Percentiles rank a stretch among this genome's conserved stretches.
These are phyloP conservation scores for Sarocladiaceae sp. DNA, from an alignment of 2,329 filamentous ascomycete species.

Conservation along the genomic window DNA sequence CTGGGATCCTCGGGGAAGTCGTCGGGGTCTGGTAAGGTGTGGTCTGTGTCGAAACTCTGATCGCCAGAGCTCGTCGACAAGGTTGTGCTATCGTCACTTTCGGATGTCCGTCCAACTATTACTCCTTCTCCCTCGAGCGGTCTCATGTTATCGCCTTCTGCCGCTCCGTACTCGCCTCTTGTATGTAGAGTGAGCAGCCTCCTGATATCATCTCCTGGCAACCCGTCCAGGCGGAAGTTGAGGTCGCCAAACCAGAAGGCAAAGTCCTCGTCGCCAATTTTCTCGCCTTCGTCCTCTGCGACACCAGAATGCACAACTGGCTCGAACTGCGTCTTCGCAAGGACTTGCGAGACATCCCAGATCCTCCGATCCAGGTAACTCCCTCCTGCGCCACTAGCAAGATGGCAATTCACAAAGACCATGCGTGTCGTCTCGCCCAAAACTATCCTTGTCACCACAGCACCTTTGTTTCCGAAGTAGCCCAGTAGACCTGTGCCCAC, in stretches of 20 bases:
- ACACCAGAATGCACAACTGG: constrained; percentile 65
- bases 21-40: constrained; percentile 55
- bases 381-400: constrained; percentile 81
- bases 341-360: constrained; percentile 83
- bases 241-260: constrained; percentile 95
- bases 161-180: constrained; percentile 62
- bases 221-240: constrained; percentile 85
- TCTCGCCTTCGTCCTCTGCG: constrained; percentile 59
- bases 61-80: constrained; percentile 27
- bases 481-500: constrained; percentile 89
- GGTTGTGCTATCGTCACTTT: constrained; percentile 40
- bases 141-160: constrained; percentile 25
- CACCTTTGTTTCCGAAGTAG: constrained; percentile 96
- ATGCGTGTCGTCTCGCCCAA: constrained; percentile 86
- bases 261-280: constrained; percentile 87
- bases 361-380: constrained; percentile 75
- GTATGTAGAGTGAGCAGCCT: constrained; percentile 79
- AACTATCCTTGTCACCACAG: constrained; percentile 74
- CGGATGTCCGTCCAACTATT: constrained; percentile 40
- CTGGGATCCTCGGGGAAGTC: constrained; percentile 64
- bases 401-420: constrained; percentile 87
- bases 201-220: constrained; percentile 87
- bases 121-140: constrained; percentile 43
- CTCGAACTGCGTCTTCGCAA: constrained; percentile 71
- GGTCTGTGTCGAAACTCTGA: constrained; percentile 35